Conservation (phyloP, 495 filamentous ascomycete genomes). For the Xylaria telfairii region DNA sequence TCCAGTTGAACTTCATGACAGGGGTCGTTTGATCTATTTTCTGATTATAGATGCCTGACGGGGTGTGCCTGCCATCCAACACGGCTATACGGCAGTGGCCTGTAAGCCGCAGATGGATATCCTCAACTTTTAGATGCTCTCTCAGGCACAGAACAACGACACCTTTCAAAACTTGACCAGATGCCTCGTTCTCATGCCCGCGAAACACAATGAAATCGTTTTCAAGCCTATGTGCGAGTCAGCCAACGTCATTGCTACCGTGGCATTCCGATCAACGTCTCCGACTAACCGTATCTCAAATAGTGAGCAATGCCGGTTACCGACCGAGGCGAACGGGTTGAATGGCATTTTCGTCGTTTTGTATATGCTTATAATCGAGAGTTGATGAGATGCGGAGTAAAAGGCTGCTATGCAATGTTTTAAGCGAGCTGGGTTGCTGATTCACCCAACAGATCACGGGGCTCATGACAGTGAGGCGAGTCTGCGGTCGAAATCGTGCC, state of each 20-base stretch:
- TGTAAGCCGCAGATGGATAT: constrained; percentile 72
- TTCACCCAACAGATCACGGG: constrained; percentile 1
- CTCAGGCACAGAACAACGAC: constrained; percentile 76
- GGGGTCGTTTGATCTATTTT: constrained; percentile 51
- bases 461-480: constrained; percentile 10
- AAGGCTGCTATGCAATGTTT: constrained; percentile 16
- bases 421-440: not conserved
- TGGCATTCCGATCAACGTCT: not conserved
- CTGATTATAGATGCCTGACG: constrained; percentile 56
- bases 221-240: constrained; percentile 63
- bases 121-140: constrained; percentile 70
- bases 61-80: constrained; percentile 55
- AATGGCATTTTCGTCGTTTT: constrained; percentile 50
- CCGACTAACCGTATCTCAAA: constrained; percentile 61
- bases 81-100: constrained; percentile 73
- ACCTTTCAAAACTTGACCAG: constrained; percentile 75
- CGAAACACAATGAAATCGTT: constrained; percentile 81
- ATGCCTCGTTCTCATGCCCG: constrained; percentile 74
- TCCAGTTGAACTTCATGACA: constrained; percentile 55
- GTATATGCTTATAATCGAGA: not conserved
- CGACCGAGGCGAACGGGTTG: constrained; percentile 55
- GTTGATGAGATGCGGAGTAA: constrained; percentile 18
- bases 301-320: constrained; percentile 50
- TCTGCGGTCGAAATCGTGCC: not conserved
- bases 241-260: constrained; percentile 24